Evolutionary conservation across 768 basidiomycete species (phyloP).

Genomic region (Auricularia sp.): DNA sequence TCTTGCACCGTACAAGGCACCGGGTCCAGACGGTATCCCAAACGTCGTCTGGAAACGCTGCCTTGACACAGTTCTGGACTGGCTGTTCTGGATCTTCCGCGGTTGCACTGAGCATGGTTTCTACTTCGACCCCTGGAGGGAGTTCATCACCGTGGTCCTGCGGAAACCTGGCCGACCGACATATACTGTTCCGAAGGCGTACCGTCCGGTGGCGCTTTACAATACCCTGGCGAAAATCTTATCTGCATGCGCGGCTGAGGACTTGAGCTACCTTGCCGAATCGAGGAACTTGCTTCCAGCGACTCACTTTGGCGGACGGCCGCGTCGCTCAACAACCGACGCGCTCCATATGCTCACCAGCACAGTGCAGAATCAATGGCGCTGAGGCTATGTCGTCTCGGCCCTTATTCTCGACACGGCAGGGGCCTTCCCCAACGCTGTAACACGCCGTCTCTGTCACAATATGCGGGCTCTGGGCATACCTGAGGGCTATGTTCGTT

Average conservation of each 20-base stretch:
- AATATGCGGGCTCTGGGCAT: constrained; percentile 12
- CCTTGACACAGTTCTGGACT: no score
- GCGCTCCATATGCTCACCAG: no score
- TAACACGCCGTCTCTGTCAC: no score
- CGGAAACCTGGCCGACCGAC: constrained; percentile 25
- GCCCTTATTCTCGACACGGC: constrained; percentile 32
- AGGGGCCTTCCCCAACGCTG: constrained; percentile 23
- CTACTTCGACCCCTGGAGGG: no score
- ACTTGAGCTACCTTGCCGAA: constrained; percentile 19
- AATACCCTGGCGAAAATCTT: constrained; percentile 23
- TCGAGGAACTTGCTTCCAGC: constrained; percentile 12
- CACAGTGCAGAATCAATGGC: neutral
- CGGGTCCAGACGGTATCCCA: no score
- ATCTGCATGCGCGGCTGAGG: constrained; percentile 13
- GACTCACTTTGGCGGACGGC: no score
- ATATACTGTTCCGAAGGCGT: constrained; percentile 26
- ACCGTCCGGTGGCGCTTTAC: constrained; percentile 28
- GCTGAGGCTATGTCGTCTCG: constrained; percentile 21
- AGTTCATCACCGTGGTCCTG: constrained; percentile 21
- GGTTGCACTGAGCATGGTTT: no score
- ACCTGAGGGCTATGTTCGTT: constrained; percentile 16
- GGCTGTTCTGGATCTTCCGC: no score
- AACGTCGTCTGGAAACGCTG: no score
- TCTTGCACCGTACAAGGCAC: no score
- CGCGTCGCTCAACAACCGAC: no score